Evolutionary conservation across 331 rosid species (phyloP).

Genomic region (Quercus phellos): DNA sequence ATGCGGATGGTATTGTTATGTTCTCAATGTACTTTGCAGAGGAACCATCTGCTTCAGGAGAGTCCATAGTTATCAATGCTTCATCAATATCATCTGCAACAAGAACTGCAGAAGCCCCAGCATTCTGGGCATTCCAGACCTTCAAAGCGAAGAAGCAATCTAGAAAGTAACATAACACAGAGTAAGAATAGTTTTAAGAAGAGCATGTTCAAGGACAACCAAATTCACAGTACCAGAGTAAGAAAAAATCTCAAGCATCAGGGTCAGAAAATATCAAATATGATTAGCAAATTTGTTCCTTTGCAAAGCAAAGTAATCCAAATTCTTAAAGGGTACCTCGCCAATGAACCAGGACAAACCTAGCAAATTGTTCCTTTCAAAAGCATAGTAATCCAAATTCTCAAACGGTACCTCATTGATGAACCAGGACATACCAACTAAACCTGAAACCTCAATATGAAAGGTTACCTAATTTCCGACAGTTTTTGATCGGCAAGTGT

Average conservation of each 20-base stretch:
- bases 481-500: background rate
- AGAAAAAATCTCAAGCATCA: background rate
- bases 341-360: background rate
- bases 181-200: conserved; percentile 13
- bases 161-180: conserved; percentile 35
- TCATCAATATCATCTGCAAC: conserved; percentile 89
- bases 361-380: background rate
- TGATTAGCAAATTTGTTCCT: background rate
- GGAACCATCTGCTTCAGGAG: conserved; percentile 84
- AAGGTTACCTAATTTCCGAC: background rate
- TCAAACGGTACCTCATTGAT: background rate
- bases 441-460: background rate
- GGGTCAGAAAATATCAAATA: too few relatives aligned
- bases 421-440: background rate
- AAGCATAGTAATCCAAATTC: background rate
- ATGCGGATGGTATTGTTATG: conserved; percentile 96
- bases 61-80: conserved; percentile 85
- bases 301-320: background rate
- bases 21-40: conserved; percentile 80
- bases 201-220: background rate
- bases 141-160: conserved; percentile 96
- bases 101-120: conserved; percentile 98
- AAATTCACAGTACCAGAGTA: background rate
- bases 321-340: background rate
- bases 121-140: conserved; percentile 99